Evolutionary conservation across 2,329 filamentous ascomycete genomes (phyloP), one percentile per base, ranked within the genome.

Genomic region (Curvularia verruculosa): DNA sequence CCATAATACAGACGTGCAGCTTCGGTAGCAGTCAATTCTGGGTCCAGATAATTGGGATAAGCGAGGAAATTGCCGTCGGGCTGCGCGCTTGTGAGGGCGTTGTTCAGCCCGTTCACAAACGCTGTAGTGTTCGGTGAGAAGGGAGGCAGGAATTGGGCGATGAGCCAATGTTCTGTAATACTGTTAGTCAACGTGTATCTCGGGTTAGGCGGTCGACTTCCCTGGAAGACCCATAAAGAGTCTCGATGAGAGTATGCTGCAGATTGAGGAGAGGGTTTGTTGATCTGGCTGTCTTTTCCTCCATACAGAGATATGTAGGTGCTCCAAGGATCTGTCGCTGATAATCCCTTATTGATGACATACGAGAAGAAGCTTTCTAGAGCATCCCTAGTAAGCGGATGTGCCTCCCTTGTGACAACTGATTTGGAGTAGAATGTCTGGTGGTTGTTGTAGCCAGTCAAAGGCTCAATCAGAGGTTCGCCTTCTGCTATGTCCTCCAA

Each of bases 351-450:
- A 15, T 43, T 28, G 23, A 31, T 44, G 7, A 45, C 29, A 15
- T 45, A 49, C 23, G 3, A 24, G 23, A 43, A 49, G 40, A 37
- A 55, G 29, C 46, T 55, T 10, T 23, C 28, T 24, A 56, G 23
- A 23, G 53, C 53, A 13, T 15, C 23, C 24, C 26, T 45, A 8
- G 31, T 56, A 12, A 56, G 24, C 15, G 53, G 53, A 31, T 56
- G 18, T 15, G 53, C 48, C n/a, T 56, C 53, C 3, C 53, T 46
- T 2, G 53, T 56, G 7, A 56, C 48, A 18, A 56, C 41, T 15
- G 53, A 56, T 48, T 56, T 56, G 36, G 48, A 40, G 36, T 56
- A 56, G 29, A 56, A 56, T 10, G 53, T 56, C 31, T 47, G 48
- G 18, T 47, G 53, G 9, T 52, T 56, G 24, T 52, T 47, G 6